Conservation (phyloP, 169 alveolate species). For the Besnoitia besnoiti region DNA sequence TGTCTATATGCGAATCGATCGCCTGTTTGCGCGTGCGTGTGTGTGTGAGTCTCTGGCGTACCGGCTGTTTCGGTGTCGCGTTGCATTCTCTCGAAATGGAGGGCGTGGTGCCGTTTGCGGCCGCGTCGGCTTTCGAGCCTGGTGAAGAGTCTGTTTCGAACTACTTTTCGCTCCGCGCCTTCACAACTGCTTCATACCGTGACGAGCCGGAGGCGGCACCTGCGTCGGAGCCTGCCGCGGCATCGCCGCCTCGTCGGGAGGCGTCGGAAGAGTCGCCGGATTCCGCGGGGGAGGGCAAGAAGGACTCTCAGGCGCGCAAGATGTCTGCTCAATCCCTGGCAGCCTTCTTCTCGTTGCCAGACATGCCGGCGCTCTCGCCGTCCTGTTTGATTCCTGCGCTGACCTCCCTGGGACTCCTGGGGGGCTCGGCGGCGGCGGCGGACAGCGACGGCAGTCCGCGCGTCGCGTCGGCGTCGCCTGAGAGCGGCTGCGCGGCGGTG, state of each 20-base stretch:
- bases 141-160: slow-evolving; percentile 14
- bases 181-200: neutral
- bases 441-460: too few species aligned
- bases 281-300: neutral
- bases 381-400: neutral
- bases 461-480: too few species aligned
- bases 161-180: neutral
- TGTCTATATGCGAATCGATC: too few species aligned
- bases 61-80: neutral
- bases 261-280: neutral
- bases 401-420: too few species aligned
- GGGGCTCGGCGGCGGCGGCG: too few species aligned
- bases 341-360: neutral
- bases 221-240: neutral
- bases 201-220: neutral
- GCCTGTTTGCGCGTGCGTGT: too few species aligned
- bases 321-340: neutral
- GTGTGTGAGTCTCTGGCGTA: too few species aligned
- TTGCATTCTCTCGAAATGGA: neutral
- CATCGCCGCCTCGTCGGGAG: neutral
- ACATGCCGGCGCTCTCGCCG: neutral
- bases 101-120: neutral
- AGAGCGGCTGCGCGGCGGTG: too few species aligned
- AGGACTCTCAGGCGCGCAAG: neutral
- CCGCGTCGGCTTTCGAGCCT: slow-evolving; percentile 13